phyloP scores from a whole-genome alignment of 345 rosid genomes.

The Capsella bursapastoris region DNA sequence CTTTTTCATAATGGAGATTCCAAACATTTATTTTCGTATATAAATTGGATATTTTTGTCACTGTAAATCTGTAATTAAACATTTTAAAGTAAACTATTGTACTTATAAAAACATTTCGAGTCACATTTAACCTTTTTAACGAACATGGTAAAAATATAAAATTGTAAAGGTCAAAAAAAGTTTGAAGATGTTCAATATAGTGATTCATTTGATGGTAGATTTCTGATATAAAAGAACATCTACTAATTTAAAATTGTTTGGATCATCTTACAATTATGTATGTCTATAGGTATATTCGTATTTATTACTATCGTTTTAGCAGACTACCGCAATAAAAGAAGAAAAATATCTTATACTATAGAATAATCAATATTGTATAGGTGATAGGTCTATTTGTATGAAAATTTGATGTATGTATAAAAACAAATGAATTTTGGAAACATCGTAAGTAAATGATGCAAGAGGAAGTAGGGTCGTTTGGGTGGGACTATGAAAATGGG shows the following conservation, averaged over 20 bases:
- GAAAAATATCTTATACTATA: neutral
- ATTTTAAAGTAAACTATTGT: no score
- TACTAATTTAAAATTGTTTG: no score
- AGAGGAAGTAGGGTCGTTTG: conserved; percentile 15
- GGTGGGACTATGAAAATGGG: neutral
- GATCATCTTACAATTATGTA: no score
- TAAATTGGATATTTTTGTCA: neutral
- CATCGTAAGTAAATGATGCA: conserved; percentile 2
- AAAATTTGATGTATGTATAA: conserved; percentile 18
- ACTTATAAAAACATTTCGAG: no score
- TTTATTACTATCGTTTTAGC: neutral
- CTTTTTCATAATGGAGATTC: no score
- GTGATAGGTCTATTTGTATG: neutral
- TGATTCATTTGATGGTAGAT: no score
- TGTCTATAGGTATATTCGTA: conserved; percentile 1
- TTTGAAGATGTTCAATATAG: no score
- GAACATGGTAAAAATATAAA: no score
- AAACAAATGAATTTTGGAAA: conserved; percentile 1
- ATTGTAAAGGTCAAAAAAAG: no score
- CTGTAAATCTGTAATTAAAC: neutral
- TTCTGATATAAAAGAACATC: no score
- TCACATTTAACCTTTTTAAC: no score
- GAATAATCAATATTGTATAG: neutral
- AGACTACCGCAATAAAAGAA: neutral
- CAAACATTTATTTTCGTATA: neutral